Conservation (phyloP, 176 grass and related monocot species). For the Elaeis guineensis region DNA sequence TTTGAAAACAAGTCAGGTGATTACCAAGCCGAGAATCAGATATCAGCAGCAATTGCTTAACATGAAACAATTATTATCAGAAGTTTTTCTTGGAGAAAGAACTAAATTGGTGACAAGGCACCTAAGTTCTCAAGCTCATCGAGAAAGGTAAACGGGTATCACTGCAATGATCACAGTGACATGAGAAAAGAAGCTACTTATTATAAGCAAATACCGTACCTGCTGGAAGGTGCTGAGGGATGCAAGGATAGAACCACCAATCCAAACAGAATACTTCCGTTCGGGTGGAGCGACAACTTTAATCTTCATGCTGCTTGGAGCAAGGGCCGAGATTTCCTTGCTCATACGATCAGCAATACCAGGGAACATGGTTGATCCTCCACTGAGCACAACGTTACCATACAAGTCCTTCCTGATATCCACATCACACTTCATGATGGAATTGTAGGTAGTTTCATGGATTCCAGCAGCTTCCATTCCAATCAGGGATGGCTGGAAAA, state of each 20-base stretch:
- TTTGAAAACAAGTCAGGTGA: too few species aligned
- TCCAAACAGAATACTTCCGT: constrained; percentile 91
- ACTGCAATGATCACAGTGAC: too few species aligned
- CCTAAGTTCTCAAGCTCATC: too few species aligned
- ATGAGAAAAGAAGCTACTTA: too few species aligned
- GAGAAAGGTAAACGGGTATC: too few species aligned
- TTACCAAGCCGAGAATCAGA: too few species aligned
- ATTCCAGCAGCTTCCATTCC: constrained; percentile 74
- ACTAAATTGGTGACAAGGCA: too few species aligned
- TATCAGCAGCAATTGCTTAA: too few species aligned
- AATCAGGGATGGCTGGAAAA: constrained; percentile 70
- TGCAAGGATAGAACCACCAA: constrained; percentile 75
- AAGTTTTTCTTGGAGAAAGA: too few species aligned
- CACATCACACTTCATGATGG: constrained; percentile 90
- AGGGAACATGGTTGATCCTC: constrained; percentile 84
- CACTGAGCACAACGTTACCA: constrained; percentile 69
- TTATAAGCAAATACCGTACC: constrained; percentile 24
- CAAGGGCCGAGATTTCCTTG: constrained; percentile 74
- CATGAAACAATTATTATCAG: too few species aligned
- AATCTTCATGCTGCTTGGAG: constrained; percentile 83
- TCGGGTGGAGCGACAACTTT: constrained; percentile 83
- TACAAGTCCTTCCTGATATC: constrained; percentile 89
- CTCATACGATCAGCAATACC: constrained; percentile 81
- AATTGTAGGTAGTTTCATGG: constrained; percentile 84
- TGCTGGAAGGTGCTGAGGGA: constrained; percentile 88